Percentiles rank a stretch among this genome's conserved stretches.
phyloP scores from a whole-genome alignment of 1,284 basidiomycete species.

The Cryptococcus wingfieldii region DNA sequence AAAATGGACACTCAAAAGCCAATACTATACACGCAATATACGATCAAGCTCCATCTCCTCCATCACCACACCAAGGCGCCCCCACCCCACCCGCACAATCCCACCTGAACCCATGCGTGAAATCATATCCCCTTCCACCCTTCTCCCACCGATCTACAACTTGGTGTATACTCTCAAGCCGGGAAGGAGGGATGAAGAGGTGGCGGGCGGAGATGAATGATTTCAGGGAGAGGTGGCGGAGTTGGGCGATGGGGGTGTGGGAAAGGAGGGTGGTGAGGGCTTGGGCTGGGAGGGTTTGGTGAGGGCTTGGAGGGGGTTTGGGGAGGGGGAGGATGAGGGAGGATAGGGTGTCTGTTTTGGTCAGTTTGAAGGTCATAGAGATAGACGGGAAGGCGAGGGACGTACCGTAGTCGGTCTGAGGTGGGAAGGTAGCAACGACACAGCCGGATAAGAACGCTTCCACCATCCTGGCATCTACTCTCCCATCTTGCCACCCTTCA shows the following conservation, averaged over 20 bases:
- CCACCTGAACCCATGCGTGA: conserved; percentile 22
- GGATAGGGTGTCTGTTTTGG: neutral
- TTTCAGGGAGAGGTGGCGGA: conserved; percentile 21
- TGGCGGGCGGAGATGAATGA: conserved; percentile 29
- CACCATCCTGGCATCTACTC: conserved; percentile 27
- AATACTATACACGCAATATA: too few relatives aligned
- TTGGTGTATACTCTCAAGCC: conserved; percentile 11
- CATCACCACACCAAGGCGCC: neutral
- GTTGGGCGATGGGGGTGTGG: conserved; percentile 2
- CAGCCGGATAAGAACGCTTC: conserved; percentile 40
- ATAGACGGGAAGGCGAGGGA: too few relatives aligned
- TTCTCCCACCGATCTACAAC: conserved; percentile 16
- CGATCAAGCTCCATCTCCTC: neutral
- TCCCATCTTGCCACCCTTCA: conserved; percentile 31
- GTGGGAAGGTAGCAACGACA: conserved; percentile 32
- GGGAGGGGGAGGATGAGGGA: neutral
- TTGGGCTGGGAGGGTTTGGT: neutral
- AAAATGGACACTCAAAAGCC: too few relatives aligned
- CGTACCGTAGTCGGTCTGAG: conserved; percentile 25
- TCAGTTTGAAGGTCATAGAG: neutral
- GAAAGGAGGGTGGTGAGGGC: neutral
- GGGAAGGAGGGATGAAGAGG: conserved; percentile 9
- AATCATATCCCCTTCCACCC: conserved; percentile 30
- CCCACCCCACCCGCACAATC: conserved; percentile 7
- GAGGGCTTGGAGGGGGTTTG: neutral